These are phyloP conservation scores for Barbarea vulgaris DNA, from an alignment of 345 rosid genomes.

Conservation along the genomic window DNA sequence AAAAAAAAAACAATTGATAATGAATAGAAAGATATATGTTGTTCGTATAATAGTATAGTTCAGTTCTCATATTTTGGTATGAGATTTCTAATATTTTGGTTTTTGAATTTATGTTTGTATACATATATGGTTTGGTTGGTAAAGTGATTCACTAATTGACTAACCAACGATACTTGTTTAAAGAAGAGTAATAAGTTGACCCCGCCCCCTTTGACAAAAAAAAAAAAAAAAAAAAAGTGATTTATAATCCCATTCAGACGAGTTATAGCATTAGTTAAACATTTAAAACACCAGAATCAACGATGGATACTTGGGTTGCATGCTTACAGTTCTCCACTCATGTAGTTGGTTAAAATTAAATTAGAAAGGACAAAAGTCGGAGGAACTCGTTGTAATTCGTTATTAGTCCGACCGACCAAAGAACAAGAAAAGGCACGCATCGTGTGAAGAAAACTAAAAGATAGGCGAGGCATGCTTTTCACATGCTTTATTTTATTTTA, in stretches of 20 bases:
- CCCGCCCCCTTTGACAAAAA: not conserved
- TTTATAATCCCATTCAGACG: not conserved
- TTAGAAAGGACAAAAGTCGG: not conserved
- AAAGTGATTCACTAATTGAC: not conserved
- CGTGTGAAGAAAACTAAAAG: not conserved
- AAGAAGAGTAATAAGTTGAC: not conserved
- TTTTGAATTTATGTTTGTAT: too few relatives aligned
- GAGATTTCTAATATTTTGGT: too few relatives aligned
- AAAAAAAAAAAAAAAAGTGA: not conserved
- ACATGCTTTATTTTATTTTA: not conserved
- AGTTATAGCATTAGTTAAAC: not conserved
- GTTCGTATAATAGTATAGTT: not conserved
- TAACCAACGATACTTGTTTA: not conserved
- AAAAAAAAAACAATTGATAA: not conserved
- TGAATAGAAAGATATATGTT: not conserved
- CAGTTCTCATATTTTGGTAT: not conserved
- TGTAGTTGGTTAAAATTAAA: not conserved
- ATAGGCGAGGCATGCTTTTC: not conserved
- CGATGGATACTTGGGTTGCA: not conserved
- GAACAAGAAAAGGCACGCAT: slow-evolving; percentile 1
- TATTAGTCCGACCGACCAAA: slow-evolving; percentile 5
- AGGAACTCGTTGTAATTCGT: slow-evolving; percentile 10
- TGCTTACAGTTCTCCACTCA: slow-evolving; percentile 3
- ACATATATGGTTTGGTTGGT: not conserved
- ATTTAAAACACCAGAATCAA: not conserved